Percentiles rank a stretch among this genome's conserved stretches.
Conservation (phyloP, 495 filamentous ascomycete genomes). For the Neurospora terricola region DNA sequence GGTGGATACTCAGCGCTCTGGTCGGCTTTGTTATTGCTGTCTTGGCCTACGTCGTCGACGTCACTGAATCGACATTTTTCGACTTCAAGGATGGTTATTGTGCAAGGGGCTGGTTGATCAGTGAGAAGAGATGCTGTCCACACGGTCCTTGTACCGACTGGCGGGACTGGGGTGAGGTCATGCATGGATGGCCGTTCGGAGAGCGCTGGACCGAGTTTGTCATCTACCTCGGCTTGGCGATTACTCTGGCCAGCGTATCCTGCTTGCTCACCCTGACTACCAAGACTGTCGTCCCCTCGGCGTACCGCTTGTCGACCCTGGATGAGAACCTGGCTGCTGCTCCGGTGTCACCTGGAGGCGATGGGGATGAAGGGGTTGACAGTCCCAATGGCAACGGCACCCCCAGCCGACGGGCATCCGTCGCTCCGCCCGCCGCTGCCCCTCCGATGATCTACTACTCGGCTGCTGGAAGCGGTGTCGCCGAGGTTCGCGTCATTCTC, state of each 20-base stretch:
- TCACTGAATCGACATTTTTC: slow-evolving; percentile 74
- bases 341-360: slow-evolving; percentile 25
- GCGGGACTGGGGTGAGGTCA: slow-evolving; percentile 63
- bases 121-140: slow-evolving; percentile 68
- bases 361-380: slow-evolving; percentile 23
- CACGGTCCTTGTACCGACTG: slow-evolving; percentile 60
- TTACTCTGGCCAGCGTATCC: slow-evolving; percentile 61
- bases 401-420: slow-evolving; percentile 12
- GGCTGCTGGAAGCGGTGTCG: slow-evolving; percentile 91
- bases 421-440: slow-evolving; percentile 27
- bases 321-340: slow-evolving; percentile 62
- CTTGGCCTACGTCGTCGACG: slow-evolving; percentile 81
- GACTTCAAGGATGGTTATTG: slow-evolving; percentile 91
- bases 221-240: slow-evolving; percentile 60
- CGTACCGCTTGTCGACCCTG: slow-evolving; percentile 72
- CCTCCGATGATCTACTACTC: slow-evolving; percentile 89
- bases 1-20: slow-evolving; percentile 87
- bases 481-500: slow-evolving; percentile 93
- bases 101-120: slow-evolving; percentile 56
- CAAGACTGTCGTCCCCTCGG: slow-evolving; percentile 83
- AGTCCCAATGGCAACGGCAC: background rate
- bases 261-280: slow-evolving; percentile 77
- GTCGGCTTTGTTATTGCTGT: slow-evolving; percentile 81
- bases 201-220: slow-evolving; percentile 60
- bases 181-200: slow-evolving; percentile 44